These are phyloP conservation scores for Thermomyces lanuginosus DNA, from an alignment of 2,329 filamentous ascomycete genomes.

Conservation along the genomic window DNA sequence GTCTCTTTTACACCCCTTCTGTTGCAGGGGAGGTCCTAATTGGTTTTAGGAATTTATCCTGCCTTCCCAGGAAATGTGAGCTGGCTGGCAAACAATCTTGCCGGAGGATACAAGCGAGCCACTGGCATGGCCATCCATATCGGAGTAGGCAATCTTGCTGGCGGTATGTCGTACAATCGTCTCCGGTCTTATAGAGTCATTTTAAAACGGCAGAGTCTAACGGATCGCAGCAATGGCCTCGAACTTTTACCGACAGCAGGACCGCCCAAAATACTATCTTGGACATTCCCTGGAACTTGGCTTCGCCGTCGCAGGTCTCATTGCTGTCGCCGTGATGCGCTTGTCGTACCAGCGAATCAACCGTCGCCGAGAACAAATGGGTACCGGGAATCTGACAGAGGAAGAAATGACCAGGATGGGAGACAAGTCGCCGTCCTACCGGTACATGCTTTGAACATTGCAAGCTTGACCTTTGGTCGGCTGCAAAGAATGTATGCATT, in stretches of 20 bases:
- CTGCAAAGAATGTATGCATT: neutral
- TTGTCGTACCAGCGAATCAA: slow-evolving; percentile 44
- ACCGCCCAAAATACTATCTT: slow-evolving; percentile 34
- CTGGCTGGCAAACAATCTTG: slow-evolving; percentile 44
- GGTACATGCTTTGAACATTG: slow-evolving; percentile 37
- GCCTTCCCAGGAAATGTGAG: slow-evolving; percentile 33
- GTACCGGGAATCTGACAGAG: slow-evolving; percentile 29
- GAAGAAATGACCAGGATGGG: slow-evolving; percentile 43
- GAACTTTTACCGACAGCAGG: slow-evolving; percentile 48
- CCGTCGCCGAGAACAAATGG: slow-evolving; percentile 35
- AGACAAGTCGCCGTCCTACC: slow-evolving; percentile 46
- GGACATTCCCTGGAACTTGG: slow-evolving; percentile 37
- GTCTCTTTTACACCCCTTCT: neutral
- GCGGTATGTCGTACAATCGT: slow-evolving; percentile 12
- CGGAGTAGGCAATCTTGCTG: slow-evolving; percentile 38
- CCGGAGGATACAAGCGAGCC: slow-evolving; percentile 39
- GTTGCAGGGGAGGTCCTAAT: neutral
- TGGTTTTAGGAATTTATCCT: slow-evolving; percentile 25
- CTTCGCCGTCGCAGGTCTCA: slow-evolving; percentile 32
- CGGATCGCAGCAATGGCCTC: slow-evolving; percentile 43
- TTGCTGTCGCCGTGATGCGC: slow-evolving; percentile 29
- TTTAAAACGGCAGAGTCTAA: neutral
- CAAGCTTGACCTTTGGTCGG: neutral
- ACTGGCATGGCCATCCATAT: slow-evolving; percentile 51
- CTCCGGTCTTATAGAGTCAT: neutral